phyloP scores from a whole-genome alignment of 768 basidiomycete genomes.

The Suillus brevipes region DNA sequence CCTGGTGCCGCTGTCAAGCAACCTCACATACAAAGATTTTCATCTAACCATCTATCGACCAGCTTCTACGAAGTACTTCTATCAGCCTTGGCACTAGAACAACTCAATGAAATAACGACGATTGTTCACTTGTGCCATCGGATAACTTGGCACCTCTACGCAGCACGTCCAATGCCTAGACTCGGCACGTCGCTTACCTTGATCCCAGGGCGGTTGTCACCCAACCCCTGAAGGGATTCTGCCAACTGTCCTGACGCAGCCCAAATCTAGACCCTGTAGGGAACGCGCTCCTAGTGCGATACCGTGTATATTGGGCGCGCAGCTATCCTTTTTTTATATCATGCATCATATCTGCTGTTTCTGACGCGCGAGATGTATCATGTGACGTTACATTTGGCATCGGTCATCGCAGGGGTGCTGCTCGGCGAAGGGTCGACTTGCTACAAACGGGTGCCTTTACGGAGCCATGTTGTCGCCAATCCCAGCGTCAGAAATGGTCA shows the following conservation, averaged over 20 bases:
- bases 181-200: not conserved
- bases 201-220: not conserved
- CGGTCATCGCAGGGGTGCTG: no score
- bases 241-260: no score
- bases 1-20: not conserved
- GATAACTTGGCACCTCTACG: not conserved
- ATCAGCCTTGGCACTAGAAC: not conserved
- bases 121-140: not conserved
- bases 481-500: no score
- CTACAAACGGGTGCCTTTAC: no score
- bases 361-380: not conserved
- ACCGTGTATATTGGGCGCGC: not conserved
- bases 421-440: no score
- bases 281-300: not conserved
- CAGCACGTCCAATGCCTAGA: not conserved
- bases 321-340: not conserved
- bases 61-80: not conserved
- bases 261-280: not conserved
- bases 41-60: not conserved
- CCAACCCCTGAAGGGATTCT: not conserved
- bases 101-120: not conserved
- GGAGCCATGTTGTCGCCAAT: no score
- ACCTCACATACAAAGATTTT: not conserved
- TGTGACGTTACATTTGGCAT: no score
- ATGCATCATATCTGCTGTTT: not conserved